phyloP scores from a whole-genome alignment of 1,284 basidiomycete genomes.

The Ganoderma boninense region DNA sequence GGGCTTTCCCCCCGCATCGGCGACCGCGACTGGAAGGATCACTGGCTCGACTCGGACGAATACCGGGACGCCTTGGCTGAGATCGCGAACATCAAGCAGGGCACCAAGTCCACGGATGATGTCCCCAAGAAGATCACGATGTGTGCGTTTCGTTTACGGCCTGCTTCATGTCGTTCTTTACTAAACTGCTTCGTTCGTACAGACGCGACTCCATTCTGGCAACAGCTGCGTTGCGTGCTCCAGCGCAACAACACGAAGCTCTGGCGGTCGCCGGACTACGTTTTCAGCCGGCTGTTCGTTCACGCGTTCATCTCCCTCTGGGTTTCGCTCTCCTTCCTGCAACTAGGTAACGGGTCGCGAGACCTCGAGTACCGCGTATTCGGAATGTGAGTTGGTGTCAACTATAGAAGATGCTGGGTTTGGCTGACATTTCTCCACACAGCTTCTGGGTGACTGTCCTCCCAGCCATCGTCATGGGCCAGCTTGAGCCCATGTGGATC shows the following conservation, averaged over 20 bases:
- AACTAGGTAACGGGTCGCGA: slow-evolving; percentile 71
- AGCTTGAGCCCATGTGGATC: slow-evolving; percentile 90
- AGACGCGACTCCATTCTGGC: slow-evolving; percentile 83
- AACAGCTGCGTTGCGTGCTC: slow-evolving; percentile 83
- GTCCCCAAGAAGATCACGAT: slow-evolving; percentile 36
- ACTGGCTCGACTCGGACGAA: slow-evolving; percentile 64
- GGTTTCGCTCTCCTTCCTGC: slow-evolving; percentile 87
- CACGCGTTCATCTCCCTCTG: slow-evolving; percentile 82
- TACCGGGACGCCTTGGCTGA: slow-evolving; percentile 43
- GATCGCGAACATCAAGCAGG: slow-evolving; percentile 46
- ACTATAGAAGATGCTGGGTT: slow-evolving; percentile 14
- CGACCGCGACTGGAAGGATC: slow-evolving; percentile 69
- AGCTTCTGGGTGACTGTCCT: slow-evolving; percentile 78
- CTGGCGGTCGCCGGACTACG: slow-evolving; percentile 87
- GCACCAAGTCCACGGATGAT: slow-evolving; percentile 36
- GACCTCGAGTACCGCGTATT: slow-evolving; percentile 90
- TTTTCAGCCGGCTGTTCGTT: slow-evolving; percentile 85
- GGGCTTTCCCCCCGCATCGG: slow-evolving; percentile 57
- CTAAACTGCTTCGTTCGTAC: background rate
- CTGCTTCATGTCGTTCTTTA: background rate
- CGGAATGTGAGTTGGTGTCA: slow-evolving; percentile 59
- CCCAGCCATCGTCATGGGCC: slow-evolving; percentile 80
- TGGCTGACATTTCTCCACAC: background rate
- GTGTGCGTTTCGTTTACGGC: slow-evolving; percentile 32
- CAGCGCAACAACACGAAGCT: slow-evolving; percentile 79